phyloP scores from a whole-genome alignment of 2,329 filamentous ascomycete species.

The Hymenoscyphus repandus region DNA sequence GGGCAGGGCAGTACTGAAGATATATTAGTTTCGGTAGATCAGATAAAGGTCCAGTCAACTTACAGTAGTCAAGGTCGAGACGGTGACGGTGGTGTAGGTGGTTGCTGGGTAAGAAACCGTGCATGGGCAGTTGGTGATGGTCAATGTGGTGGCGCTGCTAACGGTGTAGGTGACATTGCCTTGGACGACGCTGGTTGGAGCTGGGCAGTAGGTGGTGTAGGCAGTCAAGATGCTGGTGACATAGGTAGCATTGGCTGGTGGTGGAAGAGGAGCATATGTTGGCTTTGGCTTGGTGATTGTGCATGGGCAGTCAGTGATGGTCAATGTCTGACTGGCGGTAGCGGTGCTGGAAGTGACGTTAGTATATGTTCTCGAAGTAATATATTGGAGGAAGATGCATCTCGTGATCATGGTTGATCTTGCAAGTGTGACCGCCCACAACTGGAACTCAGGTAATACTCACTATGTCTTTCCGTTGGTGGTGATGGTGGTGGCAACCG shows the following conservation, averaged over 20 bases:
- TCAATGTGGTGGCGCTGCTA: conserved; percentile 6
- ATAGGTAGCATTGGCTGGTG: conserved; percentile 1
- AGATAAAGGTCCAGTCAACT: not conserved
- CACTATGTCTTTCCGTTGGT: conserved; percentile 41
- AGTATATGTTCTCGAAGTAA: conserved; percentile 23
- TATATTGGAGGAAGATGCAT: too few relatives aligned
- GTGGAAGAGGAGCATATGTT: conserved; percentile 4
- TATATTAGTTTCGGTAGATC: not conserved
- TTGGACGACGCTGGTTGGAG: conserved; percentile 13
- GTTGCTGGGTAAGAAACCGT: conserved; percentile 9
- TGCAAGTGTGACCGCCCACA: conserved; percentile 7
- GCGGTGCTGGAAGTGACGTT: conserved; percentile 42
- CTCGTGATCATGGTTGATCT: conserved; percentile 2
- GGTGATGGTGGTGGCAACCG: conserved; percentile 39
- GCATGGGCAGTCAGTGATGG: conserved; percentile 40
- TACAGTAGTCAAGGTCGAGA: conserved; percentile 13
- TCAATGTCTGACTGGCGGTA: conserved; percentile 48
- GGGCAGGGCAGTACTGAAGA: conserved; percentile 34
- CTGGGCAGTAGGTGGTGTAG: conserved; percentile 17
- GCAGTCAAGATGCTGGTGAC: conserved; percentile 2
- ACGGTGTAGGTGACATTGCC: conserved; percentile 17
- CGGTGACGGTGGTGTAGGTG: conserved; percentile 10
- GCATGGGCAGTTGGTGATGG: conserved; percentile 14
- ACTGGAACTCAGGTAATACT: conserved; percentile 28
- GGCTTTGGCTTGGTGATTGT: conserved; percentile 10